These are phyloP conservation scores for Neurospora hispaniola DNA, from an alignment of 495 filamentous ascomycete species.

Conservation along the genomic window DNA sequence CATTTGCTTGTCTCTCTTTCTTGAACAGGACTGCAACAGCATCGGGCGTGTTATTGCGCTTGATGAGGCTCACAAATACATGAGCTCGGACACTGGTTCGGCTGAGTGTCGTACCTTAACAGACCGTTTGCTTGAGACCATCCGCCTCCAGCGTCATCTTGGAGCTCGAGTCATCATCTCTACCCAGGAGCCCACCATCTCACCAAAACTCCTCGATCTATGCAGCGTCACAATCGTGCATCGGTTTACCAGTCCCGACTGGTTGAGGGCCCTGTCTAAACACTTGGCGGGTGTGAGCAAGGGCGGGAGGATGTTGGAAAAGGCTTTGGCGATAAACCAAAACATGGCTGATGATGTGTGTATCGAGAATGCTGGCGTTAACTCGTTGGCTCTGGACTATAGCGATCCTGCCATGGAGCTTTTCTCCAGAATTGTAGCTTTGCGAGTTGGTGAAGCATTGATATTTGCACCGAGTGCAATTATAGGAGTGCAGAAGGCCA, in stretches of 20 bases:
- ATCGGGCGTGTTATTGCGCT: conserved; percentile 32
- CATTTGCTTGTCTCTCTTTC: conserved; percentile 51
- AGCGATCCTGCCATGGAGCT: conserved; percentile 28
- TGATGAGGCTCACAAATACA: conserved; percentile 34
- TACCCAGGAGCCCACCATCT: conserved; percentile 73
- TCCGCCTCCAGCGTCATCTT: conserved; percentile 62
- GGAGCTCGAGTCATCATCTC: conserved; percentile 57
- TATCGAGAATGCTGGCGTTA: background rate
- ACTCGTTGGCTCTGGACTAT: conserved; percentile 9
- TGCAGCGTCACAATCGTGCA: conserved; percentile 68
- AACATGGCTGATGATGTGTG: background rate
- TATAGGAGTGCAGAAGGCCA: conserved; percentile 25
- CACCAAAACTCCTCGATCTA: conserved; percentile 54
- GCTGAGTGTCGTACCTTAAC: conserved; percentile 45
- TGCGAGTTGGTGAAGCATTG: conserved; percentile 53
- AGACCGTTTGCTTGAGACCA: conserved; percentile 49
- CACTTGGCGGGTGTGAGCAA: conserved; percentile 48
- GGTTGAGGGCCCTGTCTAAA: conserved; percentile 48
- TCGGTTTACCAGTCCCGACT: conserved; percentile 60
- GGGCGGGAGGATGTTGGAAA: conserved; percentile 13
- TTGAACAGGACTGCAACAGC: conserved; percentile 34
- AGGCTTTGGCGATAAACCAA: conserved; percentile 1
- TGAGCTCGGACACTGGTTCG: conserved; percentile 19
- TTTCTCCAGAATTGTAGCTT: conserved; percentile 45
- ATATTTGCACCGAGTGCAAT: conserved; percentile 55